These are phyloP conservation scores for Funneliformis geosporum DNA, from an alignment of 192 early-diverging fungal genomes.

Conservation along the genomic window DNA sequence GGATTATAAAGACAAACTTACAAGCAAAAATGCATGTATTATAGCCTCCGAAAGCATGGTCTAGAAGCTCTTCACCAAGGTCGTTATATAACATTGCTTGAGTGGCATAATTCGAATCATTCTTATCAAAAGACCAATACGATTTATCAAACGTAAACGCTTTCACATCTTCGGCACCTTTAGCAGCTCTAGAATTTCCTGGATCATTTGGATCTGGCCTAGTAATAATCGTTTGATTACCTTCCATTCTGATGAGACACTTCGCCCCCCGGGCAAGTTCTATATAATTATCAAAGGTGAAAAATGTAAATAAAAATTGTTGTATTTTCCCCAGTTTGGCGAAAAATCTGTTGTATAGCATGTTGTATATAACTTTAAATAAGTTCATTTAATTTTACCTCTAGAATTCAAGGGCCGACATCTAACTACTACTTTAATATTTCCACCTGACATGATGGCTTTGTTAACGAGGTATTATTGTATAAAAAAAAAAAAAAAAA, in stretches of 20 bases:
- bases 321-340: too few relatives aligned
- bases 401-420: slow-evolving; percentile 77
- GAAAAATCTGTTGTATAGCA: too few relatives aligned
- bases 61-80: slow-evolving; percentile 74
- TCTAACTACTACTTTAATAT: slow-evolving; percentile 76
- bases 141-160: slow-evolving; percentile 86
- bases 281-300: slow-evolving; percentile 31
- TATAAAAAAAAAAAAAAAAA: slow-evolving; percentile 1
- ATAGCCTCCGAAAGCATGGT: slow-evolving; percentile 88
- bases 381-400: slow-evolving; percentile 55
- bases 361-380: too few relatives aligned
- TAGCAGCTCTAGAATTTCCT: slow-evolving; percentile 37
- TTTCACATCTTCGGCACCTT: slow-evolving; percentile 50
- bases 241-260: slow-evolving; percentile 71
- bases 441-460: slow-evolving; percentile 46
- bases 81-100: slow-evolving; percentile 77
- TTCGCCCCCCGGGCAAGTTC: slow-evolving; percentile 64
- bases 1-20: slow-evolving; percentile 43
- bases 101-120: slow-evolving; percentile 63
- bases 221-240: slow-evolving; percentile 67
- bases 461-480: neutral
- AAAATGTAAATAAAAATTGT: neutral
- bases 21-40: slow-evolving; percentile 94
- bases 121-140: slow-evolving; percentile 82
- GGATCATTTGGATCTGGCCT: slow-evolving; percentile 44